phyloP scores from a whole-genome alignment of 345 rosid species.

The Citrus glauca region DNA sequence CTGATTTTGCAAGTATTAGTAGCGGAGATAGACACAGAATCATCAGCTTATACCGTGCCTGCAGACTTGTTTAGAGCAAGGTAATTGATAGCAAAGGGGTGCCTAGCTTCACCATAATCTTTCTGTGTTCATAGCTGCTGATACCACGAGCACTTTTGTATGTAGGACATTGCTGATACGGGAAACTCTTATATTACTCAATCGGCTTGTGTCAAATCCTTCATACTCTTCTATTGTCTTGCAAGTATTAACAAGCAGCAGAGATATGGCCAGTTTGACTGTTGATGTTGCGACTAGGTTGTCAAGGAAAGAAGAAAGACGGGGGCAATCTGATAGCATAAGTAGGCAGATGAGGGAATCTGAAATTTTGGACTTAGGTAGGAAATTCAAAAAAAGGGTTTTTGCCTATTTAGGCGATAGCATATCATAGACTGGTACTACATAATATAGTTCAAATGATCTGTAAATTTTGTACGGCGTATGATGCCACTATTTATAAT shows the following conservation, averaged over 20 bases:
- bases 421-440: background rate
- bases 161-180: constrained; percentile 66
- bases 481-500: background rate
- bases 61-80: constrained; percentile 59
- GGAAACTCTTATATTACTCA: constrained; percentile 75
- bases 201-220: constrained; percentile 68
- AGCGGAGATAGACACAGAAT: constrained; percentile 59
- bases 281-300: constrained; percentile 64
- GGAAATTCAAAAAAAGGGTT: constrained; percentile 58
- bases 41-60: constrained; percentile 26
- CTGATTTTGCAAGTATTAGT: constrained; percentile 65
- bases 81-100: constrained; percentile 21
- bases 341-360: constrained; percentile 45
- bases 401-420: constrained; percentile 58
- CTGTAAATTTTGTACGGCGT: background rate
- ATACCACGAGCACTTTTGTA: background rate
- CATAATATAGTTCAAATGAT: background rate
- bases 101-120: background rate
- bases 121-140: background rate
- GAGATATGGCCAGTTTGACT: constrained; percentile 80
- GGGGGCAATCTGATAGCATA: constrained; percentile 22
- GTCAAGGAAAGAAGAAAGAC: constrained; percentile 40
- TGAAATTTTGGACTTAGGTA: constrained; percentile 65
- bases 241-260: constrained; percentile 51
- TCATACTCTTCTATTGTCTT: constrained; percentile 50